Evolutionary conservation across 1,284 basidiomycete genomes (phyloP).

Genomic region (Irpex lacteus): DNA sequence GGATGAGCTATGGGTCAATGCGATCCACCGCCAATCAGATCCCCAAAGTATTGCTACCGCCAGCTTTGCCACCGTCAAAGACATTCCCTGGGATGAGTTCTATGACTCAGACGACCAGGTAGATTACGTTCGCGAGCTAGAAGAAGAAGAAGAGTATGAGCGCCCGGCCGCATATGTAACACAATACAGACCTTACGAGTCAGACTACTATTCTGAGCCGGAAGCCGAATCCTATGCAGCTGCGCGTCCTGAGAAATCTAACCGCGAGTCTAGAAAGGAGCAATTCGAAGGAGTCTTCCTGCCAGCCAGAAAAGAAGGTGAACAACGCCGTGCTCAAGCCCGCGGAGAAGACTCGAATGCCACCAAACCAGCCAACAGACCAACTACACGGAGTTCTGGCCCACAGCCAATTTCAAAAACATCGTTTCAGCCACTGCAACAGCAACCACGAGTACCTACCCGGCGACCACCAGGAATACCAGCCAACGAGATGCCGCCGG

Average conservation of each 20-base stretch:
- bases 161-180: not conserved
- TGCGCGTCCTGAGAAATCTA: not conserved
- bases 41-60: not conserved
- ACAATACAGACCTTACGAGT: not conserved
- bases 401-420: not conserved
- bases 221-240: not conserved
- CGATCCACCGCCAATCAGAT: not conserved
- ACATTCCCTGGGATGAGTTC: not conserved
- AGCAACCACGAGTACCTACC: not conserved
- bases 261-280: not conserved
- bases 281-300: slow-evolving; percentile 1
- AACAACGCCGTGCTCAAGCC: not conserved
- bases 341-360: not conserved
- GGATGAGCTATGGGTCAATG: not conserved
- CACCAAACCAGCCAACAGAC: not conserved
- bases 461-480: not conserved
- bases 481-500: not conserved
- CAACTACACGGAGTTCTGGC: not conserved
- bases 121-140: not conserved
- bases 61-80: not conserved
- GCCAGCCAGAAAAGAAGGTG: not conserved
- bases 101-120: not conserved
- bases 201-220: not conserved
- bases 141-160: not conserved
- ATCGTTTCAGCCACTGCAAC: not conserved